These are phyloP conservation scores for Botryosphaeria agaves DNA, from an alignment of 2,329 filamentous ascomycete genomes.

Conservation along the genomic window DNA sequence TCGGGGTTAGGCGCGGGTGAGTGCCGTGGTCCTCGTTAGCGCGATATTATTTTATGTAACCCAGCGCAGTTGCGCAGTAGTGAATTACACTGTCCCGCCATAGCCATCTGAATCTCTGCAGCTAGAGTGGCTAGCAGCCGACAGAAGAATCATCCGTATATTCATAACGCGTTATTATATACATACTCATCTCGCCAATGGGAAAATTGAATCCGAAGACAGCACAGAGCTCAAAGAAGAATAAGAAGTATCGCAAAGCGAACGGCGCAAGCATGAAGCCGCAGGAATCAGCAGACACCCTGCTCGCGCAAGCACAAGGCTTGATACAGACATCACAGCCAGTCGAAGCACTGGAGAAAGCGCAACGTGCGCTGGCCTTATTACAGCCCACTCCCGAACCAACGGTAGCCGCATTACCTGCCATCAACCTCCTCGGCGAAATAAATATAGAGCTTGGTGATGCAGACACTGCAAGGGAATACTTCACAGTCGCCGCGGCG, in stretches of 20 bases:
- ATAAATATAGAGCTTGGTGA: constrained; percentile 73
- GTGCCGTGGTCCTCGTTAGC: too few species aligned
- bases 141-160: too few species aligned
- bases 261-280: constrained; percentile 26
- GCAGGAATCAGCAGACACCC: constrained; percentile 33
- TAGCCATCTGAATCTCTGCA: too few species aligned
- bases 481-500: constrained; percentile 55
- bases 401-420: constrained; percentile 37
- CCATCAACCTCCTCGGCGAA: constrained; percentile 62
- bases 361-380: constrained; percentile 14
- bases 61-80: too few species aligned
- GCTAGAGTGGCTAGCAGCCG: too few species aligned
- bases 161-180: too few species aligned
- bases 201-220: too few species aligned
- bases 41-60: too few species aligned
- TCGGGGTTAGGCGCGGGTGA: too few species aligned
- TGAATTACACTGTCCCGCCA: too few species aligned
- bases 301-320: constrained; percentile 38
- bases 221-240: constrained; percentile 19
- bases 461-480: constrained; percentile 51
- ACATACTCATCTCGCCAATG: too few species aligned
- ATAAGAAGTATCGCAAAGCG: constrained; percentile 21
- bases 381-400: constrained; percentile 11
- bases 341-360: constrained; percentile 36
- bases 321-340: constrained; percentile 41